These are phyloP conservation scores for Phytophthora melonis DNA, from an alignment of 352 stramenopile genomes.

Conservation along the genomic window DNA sequence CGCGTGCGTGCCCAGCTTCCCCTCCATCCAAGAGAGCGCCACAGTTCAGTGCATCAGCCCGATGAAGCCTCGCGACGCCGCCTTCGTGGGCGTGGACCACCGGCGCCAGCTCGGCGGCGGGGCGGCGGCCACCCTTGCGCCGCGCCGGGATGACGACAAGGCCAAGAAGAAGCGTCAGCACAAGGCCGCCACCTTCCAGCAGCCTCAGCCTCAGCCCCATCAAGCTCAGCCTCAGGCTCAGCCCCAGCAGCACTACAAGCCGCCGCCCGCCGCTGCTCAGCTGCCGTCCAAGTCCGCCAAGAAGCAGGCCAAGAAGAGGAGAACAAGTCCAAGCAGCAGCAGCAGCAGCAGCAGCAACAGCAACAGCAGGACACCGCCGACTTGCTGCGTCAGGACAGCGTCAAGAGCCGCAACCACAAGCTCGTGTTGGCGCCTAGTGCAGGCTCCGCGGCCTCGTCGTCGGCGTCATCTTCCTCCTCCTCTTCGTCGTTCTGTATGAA, in stretches of 20 bases:
- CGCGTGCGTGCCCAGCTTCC: background rate
- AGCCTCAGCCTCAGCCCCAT: background rate
- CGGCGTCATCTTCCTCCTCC: constrained; percentile 16
- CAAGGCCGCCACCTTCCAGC: constrained; percentile 20
- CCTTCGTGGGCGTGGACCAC: constrained; percentile 50
- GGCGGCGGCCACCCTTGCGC: constrained; percentile 2
- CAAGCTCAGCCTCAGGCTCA: background rate
- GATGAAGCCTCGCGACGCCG: constrained; percentile 55
- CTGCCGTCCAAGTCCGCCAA: constrained; percentile 15
- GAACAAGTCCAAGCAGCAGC: constrained; percentile 49
- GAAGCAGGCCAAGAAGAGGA: constrained; percentile 46
- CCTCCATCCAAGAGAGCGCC: background rate
- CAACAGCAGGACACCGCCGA: constrained; percentile 10
- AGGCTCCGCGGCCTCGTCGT: constrained; percentile 8
- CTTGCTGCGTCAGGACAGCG: constrained; percentile 55
- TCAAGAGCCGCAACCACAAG: constrained; percentile 81
- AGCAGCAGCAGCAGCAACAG: constrained; percentile 24
- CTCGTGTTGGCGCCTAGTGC: constrained; percentile 57
- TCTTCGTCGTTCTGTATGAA: background rate
- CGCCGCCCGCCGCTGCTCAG: background rate
- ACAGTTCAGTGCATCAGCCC: too few species aligned
- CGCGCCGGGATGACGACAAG: constrained; percentile 41
- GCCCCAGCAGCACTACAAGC: constrained; percentile 4
- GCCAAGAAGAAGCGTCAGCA: constrained; percentile 45
- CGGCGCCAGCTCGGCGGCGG: constrained; percentile 38